phyloP scores from a whole-genome alignment of 2,329 filamentous ascomycete species.

The Hypoxylon sp. region DNA sequence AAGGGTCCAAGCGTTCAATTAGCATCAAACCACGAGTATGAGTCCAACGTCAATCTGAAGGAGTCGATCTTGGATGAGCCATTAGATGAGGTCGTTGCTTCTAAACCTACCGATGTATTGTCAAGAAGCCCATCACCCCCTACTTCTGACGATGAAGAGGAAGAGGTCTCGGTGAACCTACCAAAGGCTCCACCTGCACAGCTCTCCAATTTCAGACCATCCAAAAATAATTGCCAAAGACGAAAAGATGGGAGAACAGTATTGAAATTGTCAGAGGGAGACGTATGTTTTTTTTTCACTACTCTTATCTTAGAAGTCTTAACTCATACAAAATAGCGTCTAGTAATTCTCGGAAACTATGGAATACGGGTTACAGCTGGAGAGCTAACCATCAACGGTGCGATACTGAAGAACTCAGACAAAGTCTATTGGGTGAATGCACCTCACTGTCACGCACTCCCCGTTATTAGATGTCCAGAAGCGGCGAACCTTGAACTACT shows the following conservation, averaged over 20 bases:
- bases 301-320: slow-evolving; percentile 13
- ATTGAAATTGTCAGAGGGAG: slow-evolving; percentile 42
- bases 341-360: slow-evolving; percentile 73
- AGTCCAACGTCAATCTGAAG: not conserved
- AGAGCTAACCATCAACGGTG: slow-evolving; percentile 70
- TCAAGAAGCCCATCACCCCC: slow-evolving; percentile 19
- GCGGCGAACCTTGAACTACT: slow-evolving; percentile 63
- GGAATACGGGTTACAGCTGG: slow-evolving; percentile 69
- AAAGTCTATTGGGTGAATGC: slow-evolving; percentile 67
- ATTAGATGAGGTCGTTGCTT: not conserved
- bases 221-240: slow-evolving; percentile 39
- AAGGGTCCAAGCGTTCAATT: slow-evolving; percentile 18
- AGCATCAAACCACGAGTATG: slow-evolving; percentile 9
- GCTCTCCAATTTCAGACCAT: slow-evolving; percentile 44
- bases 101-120: not conserved
- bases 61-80: not conserved
- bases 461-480: slow-evolving; percentile 66
- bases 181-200: slow-evolving; percentile 27
- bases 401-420: slow-evolving; percentile 62
- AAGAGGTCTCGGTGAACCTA: slow-evolving; percentile 7
- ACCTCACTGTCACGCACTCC: slow-evolving; percentile 74
- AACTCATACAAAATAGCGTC: slow-evolving; percentile 56
- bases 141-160: slow-evolving; percentile 10
- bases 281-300: slow-evolving; percentile 39
- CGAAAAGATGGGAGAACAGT: slow-evolving; percentile 37